Evolutionary conservation across 192 early-diverging fungal genomes (phyloP), one percentile per base, ranked within the genome.

Genomic region (Entomortierella parvispora): DNA sequence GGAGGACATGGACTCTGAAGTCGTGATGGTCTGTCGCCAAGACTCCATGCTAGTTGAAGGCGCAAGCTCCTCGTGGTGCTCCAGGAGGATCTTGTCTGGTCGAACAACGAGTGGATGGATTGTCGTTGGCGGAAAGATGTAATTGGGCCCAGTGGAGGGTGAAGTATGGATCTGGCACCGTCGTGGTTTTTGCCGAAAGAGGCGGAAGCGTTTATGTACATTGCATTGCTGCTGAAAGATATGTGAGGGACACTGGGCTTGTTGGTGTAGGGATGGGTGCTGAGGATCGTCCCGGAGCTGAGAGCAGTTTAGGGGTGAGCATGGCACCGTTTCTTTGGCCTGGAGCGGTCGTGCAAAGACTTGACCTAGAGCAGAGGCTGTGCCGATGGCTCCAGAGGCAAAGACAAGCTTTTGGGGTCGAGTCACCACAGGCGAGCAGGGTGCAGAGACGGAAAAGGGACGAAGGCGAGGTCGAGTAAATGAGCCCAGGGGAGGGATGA

Each of bases 201-300:
- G 66, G 18, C 61, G 65, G 32, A 77, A 77, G 17, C 66, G 59
- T 25, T 77, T 77, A 22, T 77, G 74, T 12, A 68, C 40, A 5
- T 59, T 47, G 12, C 74, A 77, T 45, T 77, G 74, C 9, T 77
- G 74, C 22, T 77, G 74, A 37, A 68, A 77, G 18, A 59, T 68
- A 42, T 77, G 74, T 0, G 74, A 77, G 15, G 74, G 74, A 3
- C 65, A 77, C 40, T 77, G 74, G 9, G 74, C 59, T 26, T 77
- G 65, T 28, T 64, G 62, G 48, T 50, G 47, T 11, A 43, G 33
- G 1, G 62, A 44, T 9, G 37, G 32, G 57, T 67, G 44, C 32
- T 62, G 61, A 4, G 60, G 42, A 7, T 62, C 64, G 14, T 66
- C 67, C 18, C 60, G 71, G 26, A 56, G 53, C 34, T 68, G 65